Base-by-base conservation (phyloP, 257 asterid species). In the Apocynum venetum region DNA sequence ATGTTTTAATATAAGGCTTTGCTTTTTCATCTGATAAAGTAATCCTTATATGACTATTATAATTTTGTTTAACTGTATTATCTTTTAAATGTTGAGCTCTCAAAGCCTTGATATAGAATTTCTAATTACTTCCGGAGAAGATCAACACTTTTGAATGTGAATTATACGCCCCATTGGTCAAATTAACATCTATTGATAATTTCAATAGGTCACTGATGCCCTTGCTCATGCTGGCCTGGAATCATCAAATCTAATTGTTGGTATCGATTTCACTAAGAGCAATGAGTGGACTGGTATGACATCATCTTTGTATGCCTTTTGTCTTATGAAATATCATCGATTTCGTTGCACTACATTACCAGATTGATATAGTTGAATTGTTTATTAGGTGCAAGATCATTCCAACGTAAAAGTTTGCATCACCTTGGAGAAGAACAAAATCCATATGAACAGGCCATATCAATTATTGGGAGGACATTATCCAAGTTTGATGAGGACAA, bases 261-360 rank as follows among this genome's bases (percentile, higher is more conserved):
- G 98, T 78, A 92, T 94, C 67, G 98, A 94, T 87, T 92, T 92
- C 87, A 94, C 98, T 77, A 94, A 92, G 89, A 94, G 98, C 95
- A 94, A 94, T 63, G 98, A 94, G 83, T 94, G 98, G 98, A 94
- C 97, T 40, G 98, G 98, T 94, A 75, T 46, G 12, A 51, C 67
- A 74, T 40, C 78, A 77, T 78, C 35, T 25, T 15, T 46, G 4
- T 6, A 51, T 15, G 25, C 43, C 44, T 36, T 67, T 40, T 35
- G 15, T 40, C 44, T 25, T 31, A 8, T 38, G 44, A 36, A 36
- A 53, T 73, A 19, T 8, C 53, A 67, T n/a, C 43, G 66, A 1
- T 48, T 8, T 19, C 65, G 4, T 36, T 46, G 15, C 7, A 46
- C 38, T 35, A 43, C 49, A n/a, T 40, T 7, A 56, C 55, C 25